A percentile compares a stretch with the other conserved stretches of the same genome.
These are phyloP conservation scores for Multifurca ochricompacta DNA, from an alignment of 768 basidiomycete genomes.

Conservation along the genomic window DNA sequence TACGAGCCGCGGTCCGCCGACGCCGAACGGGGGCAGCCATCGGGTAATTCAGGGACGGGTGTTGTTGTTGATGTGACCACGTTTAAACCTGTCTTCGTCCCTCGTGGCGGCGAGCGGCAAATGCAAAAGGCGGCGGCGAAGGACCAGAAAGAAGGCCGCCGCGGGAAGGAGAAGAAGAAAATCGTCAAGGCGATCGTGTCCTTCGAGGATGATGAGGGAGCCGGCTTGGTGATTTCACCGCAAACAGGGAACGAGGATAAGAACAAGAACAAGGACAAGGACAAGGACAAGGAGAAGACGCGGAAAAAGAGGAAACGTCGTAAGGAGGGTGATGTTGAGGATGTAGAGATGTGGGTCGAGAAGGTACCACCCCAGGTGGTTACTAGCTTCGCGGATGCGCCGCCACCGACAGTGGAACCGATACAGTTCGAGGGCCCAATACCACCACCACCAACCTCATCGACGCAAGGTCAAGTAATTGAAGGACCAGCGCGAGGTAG, in stretches of 20 bases:
- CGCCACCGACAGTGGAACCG: neutral
- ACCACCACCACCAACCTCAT: neutral
- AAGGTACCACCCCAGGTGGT: constrained; percentile 48
- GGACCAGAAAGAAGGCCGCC: constrained; percentile 14
- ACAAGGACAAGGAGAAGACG: constrained; percentile 27
- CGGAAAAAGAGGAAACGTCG: constrained; percentile 39
- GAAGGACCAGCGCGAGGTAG: constrained; percentile 22
- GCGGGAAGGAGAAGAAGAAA: constrained; percentile 42
- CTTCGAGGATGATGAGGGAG: constrained; percentile 63
- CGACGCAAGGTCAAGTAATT: neutral
- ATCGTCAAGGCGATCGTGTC: constrained; percentile 54
- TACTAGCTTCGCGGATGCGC: constrained; percentile 26
- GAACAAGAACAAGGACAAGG: constrained; percentile 27
- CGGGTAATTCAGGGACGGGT: constrained; percentile 24
- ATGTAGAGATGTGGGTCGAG: constrained; percentile 54
- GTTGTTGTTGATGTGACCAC: constrained; percentile 61
- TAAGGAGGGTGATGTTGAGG: constrained; percentile 36
- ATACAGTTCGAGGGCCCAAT: neutral
- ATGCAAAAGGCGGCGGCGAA: constrained; percentile 34
- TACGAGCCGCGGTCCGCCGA: constrained; percentile 13
- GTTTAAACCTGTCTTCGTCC: constrained; percentile 86
- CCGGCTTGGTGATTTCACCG: constrained; percentile 24
- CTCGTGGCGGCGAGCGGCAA: constrained; percentile 39
- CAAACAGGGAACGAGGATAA: constrained; percentile 23
- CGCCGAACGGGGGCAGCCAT: no score